phyloP scores from a whole-genome alignment of 768 basidiomycete species.

The Suillus alpinus region DNA sequence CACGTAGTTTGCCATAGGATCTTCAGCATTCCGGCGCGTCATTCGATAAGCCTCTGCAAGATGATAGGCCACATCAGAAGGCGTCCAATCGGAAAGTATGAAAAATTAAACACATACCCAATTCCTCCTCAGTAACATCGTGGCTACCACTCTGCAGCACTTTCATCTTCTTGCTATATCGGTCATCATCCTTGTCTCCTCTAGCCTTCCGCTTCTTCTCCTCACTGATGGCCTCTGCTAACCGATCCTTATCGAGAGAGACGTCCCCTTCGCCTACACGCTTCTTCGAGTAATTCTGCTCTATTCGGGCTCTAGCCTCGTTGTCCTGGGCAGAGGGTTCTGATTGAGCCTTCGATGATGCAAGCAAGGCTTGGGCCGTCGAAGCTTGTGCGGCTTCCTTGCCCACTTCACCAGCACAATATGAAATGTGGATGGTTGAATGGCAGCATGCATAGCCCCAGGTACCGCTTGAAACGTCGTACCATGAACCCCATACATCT shows the following conservation, averaged over 20 bases:
- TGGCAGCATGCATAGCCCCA: constrained; percentile 99
- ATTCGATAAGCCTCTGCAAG: constrained; percentile 87
- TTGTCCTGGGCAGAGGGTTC: constrained; percentile 31
- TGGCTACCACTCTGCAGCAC: constrained; percentile 49
- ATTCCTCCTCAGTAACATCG: constrained; percentile 88
- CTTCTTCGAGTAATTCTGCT: constrained; percentile 76
- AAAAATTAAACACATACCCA: constrained; percentile 48
- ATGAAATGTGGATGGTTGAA: constrained; percentile 79
- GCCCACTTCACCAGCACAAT: constrained; percentile 86
- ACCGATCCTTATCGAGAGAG: constrained; percentile 65
- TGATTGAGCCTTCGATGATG: constrained; percentile 32
- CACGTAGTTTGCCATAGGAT: constrained; percentile 93
- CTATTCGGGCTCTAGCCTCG: constrained; percentile 39
- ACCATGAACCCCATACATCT: constrained; percentile 98
- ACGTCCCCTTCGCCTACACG: constrained; percentile 80
- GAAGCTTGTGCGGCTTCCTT: constrained; percentile 79
- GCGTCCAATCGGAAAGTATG: constrained; percentile 1
- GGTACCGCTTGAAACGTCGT: constrained; percentile 57
- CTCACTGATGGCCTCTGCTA: constrained; percentile 69
- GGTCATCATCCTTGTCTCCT: constrained; percentile 52
- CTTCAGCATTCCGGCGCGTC: constrained; percentile 65
- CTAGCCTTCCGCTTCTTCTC: constrained; percentile 76
- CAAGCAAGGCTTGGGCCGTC: constrained; percentile 64
- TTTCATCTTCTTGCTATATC: constrained; percentile 60
- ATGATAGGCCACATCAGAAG: constrained; percentile 9